Evolutionary conservation across 2,329 filamentous ascomycete genomes (phyloP).

Genomic region (Beauveria australis): DNA sequence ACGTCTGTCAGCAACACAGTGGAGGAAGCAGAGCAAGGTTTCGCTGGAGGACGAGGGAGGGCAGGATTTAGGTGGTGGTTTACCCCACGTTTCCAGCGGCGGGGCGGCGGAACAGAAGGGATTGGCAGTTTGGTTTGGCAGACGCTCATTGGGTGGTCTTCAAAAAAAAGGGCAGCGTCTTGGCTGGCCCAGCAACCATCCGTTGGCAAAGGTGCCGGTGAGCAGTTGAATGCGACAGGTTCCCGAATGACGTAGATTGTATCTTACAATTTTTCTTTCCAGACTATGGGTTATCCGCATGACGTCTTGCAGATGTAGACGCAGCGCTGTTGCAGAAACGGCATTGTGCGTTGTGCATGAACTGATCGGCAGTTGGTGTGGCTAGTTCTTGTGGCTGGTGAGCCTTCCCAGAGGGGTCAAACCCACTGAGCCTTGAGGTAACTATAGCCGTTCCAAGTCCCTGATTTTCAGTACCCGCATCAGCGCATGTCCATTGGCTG

Average conservation of each 20-base stretch:
- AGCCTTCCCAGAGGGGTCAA: not conserved
- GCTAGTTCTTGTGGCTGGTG: not conserved
- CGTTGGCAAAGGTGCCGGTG: not conserved
- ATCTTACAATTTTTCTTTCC: no score
- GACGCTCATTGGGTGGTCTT: not conserved
- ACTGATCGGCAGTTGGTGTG: not conserved
- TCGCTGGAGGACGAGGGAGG: not conserved
- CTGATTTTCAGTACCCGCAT: not conserved
- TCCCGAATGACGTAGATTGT: no score
- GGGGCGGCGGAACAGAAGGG: not conserved
- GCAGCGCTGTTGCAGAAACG: no score
- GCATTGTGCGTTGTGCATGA: no score
- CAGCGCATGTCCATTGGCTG: not conserved
- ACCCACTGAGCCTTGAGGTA: not conserved
- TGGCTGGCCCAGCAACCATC: not conserved
- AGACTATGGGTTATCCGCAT: no score
- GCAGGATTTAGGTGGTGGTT: not conserved
- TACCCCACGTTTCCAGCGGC: constrained; percentile 4
- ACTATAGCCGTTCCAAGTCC: not conserved
- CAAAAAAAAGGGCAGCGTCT: not conserved
- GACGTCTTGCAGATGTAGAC: no score
- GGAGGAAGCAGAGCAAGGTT: no score
- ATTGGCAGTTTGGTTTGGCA: not conserved
- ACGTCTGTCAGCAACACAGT: not conserved
- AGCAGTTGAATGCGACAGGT: no score